These are phyloP conservation scores for Aureobasidium sp. DNA, from an alignment of 2,329 filamentous ascomycete genomes.

Conservation along the genomic window DNA sequence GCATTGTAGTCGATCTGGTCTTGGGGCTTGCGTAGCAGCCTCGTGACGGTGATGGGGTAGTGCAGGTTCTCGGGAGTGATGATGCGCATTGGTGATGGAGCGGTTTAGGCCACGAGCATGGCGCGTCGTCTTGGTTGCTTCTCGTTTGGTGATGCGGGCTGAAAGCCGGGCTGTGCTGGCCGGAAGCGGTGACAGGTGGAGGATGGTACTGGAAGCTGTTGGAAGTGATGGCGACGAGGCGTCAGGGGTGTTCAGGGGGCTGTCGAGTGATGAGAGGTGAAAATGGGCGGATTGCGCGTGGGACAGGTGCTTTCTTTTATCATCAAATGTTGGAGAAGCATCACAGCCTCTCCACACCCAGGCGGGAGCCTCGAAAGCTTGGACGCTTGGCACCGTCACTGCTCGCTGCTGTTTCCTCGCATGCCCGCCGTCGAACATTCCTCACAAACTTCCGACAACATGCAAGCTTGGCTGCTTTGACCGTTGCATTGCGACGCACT, in stretches of 20 bases:
- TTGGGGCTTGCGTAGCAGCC: conserved; percentile 67
- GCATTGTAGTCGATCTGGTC: conserved; percentile 70
- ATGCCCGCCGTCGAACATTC: not conserved
- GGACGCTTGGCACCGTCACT: not conserved
- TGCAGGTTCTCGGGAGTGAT: conserved; percentile 51
- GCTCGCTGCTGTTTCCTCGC: not conserved
- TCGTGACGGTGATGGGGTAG: conserved; percentile 89
- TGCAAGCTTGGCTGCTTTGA: not conserved
- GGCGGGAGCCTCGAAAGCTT: not conserved
- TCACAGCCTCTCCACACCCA: not conserved
- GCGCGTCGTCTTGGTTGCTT: conserved; percentile 5
- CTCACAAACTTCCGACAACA: not conserved
- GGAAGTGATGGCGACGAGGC: not conserved
- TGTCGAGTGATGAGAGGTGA: not conserved
- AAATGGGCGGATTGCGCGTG: not conserved
- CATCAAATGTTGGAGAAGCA: conserved; percentile 2
- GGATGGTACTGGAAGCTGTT: not conserved
- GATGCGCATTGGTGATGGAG: conserved; percentile 36
- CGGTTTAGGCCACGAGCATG: conserved; percentile 9
- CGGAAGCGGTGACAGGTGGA: not conserved
- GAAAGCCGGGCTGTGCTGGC: not conserved
- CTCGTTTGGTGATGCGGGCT: not conserved
- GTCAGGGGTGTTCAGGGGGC: not conserved
- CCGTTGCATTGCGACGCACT: not conserved
- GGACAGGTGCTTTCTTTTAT: conserved; percentile 1